Evolutionary conservation across 495 filamentous ascomycete species (phyloP), one percentile per base, ranked within the genome.

Genomic region (Apiosordaria backusii): DNA sequence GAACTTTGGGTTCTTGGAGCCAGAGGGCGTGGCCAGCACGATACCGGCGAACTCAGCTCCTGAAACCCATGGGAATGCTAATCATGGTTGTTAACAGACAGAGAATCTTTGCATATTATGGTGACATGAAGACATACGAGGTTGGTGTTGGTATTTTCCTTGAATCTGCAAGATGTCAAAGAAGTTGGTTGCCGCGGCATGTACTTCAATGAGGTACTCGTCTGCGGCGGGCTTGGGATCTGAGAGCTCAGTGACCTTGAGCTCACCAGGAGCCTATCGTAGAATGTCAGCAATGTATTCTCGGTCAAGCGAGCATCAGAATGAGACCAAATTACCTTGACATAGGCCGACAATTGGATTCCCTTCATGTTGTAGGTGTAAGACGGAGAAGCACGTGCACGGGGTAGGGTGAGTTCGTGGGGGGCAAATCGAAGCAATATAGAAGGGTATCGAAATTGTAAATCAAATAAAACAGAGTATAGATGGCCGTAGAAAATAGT

Each of bases 141-240:
- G 84, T 62, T 85, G 83, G 59, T 83, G 82, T 80, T 92, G 86
- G 71, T 88, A 88, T 77, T 89, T 89, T 57, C 92, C 93, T 68
- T 88, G 87, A 74, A 96, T 93, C 71, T 97, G 92, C 62, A 97
- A 84, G 64, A 93, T 87, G 75, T 97, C 94, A 81, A 97, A 97
- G 86, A 97, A 98, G 79, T 97, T 97, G 69, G 91, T 89, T 25
- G 91, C 93, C 10, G 89, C 83, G 57, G 94, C 93, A 78, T 93
- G 91, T 74, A 98, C 89, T 75, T 87, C 85, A 76, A 98, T 89
- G 66, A 96, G 85, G 78, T 97, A 98, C 81, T 96, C 86, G 73
- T 89, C 83, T 53, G 85, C 69, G 3, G 78, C 76, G 0, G 92
- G 91, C 21, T 76, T 79, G 6, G 92, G 94, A 45, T 89, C 87